Evolutionary conservation across 352 stramenopile species (phyloP), one percentile per base, ranked within the genome.

Genomic region (Phytophthora colocasiae): DNA sequence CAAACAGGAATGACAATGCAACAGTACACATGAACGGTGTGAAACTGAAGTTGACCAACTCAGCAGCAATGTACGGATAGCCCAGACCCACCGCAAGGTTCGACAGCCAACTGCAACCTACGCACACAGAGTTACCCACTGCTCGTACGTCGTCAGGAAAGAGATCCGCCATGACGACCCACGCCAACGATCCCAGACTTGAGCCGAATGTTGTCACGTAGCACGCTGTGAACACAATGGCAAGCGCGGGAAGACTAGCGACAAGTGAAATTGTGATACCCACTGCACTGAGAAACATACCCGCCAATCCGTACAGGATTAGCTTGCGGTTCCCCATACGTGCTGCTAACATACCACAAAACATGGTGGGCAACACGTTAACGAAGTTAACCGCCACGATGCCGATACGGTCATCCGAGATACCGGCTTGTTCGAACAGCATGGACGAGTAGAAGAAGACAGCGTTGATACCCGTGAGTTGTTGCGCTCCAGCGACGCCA

Each of bases 361-460:
- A 66, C 47, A 66, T 48, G 27, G 58, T 59, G 9, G 76, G 70
- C 11, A 85, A 10, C 2, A 83, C 31, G 52, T 81, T 83, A 34
- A 84, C 69, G 50, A 76, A 59, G 44, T 81, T 76, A 43, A 87
- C 61, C 27, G 82, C 80, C n/a, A 83, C 26, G 22, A 62, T 85
- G 11, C 76, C 78, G 19, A 85, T 27, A 32, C 78, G 78, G 50
- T 71, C 70, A 49, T 87, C 78, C 2, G 46, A 39, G 48, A 87
- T 71, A 4, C 78, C 78, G 3, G 73, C 73, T 45, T 77, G 60
- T 17, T 70, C 78, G 56, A 85, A 85, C 22, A 87, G 66, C 3
- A 54, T 68, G 36, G 70, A 81, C 10, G 78, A 85, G 66, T 87
- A 87, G 57, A 80, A 74, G 62, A 85, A 85, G 32, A 85, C 71